A percentile compares a stretch with the other conserved stretches of the same genome.
Evolutionary conservation across 257 asterid genomes (phyloP).

Genomic region (Solanum habrochaites): DNA sequence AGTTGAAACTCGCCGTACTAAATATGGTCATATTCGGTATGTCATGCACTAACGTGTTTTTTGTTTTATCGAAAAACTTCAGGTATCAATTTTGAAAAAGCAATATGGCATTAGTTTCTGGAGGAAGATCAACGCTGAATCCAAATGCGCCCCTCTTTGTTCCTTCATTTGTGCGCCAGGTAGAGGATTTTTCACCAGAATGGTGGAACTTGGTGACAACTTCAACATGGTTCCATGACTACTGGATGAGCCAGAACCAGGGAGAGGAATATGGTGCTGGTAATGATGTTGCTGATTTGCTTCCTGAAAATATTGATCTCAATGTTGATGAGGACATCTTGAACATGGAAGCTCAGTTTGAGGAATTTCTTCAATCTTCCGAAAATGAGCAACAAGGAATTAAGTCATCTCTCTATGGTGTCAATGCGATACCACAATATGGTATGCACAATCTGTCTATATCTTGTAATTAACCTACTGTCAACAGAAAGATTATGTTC

Average conservation of each 20-base stretch:
- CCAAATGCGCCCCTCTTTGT: conserved; percentile 76
- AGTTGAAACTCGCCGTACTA: background rate
- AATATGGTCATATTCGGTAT: background rate
- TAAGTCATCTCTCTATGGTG: conserved; percentile 5
- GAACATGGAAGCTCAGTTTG: conserved; percentile 81
- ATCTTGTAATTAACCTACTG: background rate
- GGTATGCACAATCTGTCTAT: conserved; percentile 15
- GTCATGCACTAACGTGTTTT: background rate
- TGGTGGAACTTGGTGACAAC: conserved; percentile 90
- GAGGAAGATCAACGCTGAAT: conserved; percentile 63
- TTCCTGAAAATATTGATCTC: conserved; percentile 73
- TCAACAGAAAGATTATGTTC: background rate
- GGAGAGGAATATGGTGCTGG: conserved; percentile 32
- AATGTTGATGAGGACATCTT: conserved; percentile 71
- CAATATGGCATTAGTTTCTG: conserved; percentile 73
- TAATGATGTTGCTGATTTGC: conserved; percentile 26
- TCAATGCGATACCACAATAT: conserved; percentile 15
- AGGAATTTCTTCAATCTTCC: conserved; percentile 64
- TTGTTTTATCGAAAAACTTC: background rate
- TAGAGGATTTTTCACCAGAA: conserved; percentile 90
- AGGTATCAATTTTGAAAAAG: conserved; percentile 1
- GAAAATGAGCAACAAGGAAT: conserved; percentile 23
- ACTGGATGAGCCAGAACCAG: conserved; percentile 71
- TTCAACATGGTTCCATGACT: conserved; percentile 70
- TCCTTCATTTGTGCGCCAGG: conserved; percentile 74